Base-by-base conservation (phyloP, 768 basidiomycete species). In the Auricularia heimuer region DNA sequence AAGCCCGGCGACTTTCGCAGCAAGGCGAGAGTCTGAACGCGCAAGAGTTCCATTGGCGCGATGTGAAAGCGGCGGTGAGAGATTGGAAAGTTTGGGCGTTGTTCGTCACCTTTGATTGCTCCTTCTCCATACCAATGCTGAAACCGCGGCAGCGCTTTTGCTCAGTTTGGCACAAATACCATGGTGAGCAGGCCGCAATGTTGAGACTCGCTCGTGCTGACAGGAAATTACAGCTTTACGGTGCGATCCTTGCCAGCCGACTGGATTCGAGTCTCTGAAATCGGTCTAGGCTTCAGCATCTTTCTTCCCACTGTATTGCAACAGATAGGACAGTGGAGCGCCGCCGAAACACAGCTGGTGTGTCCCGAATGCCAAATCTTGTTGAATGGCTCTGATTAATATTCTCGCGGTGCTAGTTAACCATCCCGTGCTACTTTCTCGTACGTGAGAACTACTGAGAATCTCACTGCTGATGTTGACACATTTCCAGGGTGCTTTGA, bases 281-380 rank as follows among this genome's bases (percentile, higher is more conserved):
- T 8, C 2, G 39, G 12, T 12, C 29, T 18, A 54, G 63, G 65
- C 3, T 66, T 47, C 3, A 66, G 65, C 61, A 64, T 54, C 21
- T 66, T 66, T 29, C 63, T 66, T 3, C 65, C 65, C 3, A 66
- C 65, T 7, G 62, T 65, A 7, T 37, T 65, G 4, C 42, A 63
- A 42, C n/a, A 65, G 44, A 64, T 65, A 37, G 64, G 64, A 8
- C 29, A 51, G 14, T 37, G 54, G 37, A 36, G 47, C 4, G 39
- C 35, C 16, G 21, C 11, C 14, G 16, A 34, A 24, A 24, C 62
- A 3, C 62, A 35, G 11, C 12, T 35, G 36, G 62, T 62, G 35
- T 34, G 51, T 29, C 29, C 12, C 7, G 39, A 12, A 11, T 54
- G 29, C 29, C 29, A 29, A 29, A 29, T 29, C 1, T 29, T 29